These are phyloP conservation scores for Endogone sp. DNA, from an alignment of 192 early-diverging fungal species.

Conservation along the genomic window DNA sequence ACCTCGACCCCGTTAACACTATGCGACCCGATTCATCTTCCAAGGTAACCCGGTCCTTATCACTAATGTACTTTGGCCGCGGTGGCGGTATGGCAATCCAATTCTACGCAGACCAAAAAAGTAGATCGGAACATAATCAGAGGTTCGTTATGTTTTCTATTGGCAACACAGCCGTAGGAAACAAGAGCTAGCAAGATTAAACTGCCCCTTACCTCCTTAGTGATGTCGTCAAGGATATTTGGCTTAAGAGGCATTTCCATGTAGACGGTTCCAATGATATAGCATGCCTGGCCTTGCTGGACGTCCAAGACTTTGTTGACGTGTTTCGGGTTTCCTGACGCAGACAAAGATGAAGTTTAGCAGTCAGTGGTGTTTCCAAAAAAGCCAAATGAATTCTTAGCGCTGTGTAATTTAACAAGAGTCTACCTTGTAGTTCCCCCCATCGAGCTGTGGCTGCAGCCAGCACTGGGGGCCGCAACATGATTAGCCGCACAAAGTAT, in stretches of 20 bases:
- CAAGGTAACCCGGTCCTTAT: constrained; percentile 56
- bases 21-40: constrained; percentile 96
- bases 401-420: not conserved
- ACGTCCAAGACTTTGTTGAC: constrained; percentile 75
- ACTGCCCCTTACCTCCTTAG: constrained; percentile 60
- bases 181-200: not conserved
- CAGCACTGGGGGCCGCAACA: constrained; percentile 58
- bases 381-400: no score
- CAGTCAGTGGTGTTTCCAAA: not conserved
- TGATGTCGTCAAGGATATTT: constrained; percentile 85
- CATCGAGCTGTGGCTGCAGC: constrained; percentile 53
- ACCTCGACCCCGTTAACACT: constrained; percentile 55
- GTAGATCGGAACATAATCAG: not conserved
- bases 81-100: constrained; percentile 61
- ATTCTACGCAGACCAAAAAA: constrained; percentile 35
- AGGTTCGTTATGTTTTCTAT: not conserved
- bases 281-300: constrained; percentile 55
- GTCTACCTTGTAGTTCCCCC: constrained; percentile 30
- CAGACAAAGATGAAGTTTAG: not conserved
- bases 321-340: constrained; percentile 27
- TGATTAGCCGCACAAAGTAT: constrained; percentile 73
- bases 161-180: not conserved
- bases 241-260: constrained; percentile 86
- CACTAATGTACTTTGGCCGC: constrained; percentile 63
- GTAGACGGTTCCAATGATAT: constrained; percentile 85